Evolutionary conservation across 805 yeast species (phyloP).

Genomic region (Scheffersomyces coipomensis): DNA sequence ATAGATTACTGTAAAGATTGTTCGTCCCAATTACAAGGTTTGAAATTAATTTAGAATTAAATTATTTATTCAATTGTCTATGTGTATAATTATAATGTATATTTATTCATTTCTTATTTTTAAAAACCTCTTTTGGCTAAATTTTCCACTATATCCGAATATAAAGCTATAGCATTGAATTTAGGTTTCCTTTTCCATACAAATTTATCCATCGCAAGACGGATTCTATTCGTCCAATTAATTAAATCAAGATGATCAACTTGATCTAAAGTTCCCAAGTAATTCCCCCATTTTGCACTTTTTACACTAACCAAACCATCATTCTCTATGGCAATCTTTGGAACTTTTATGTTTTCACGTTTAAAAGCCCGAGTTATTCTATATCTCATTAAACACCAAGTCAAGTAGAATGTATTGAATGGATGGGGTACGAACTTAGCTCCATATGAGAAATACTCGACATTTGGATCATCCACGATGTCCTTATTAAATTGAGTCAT

Average conservation of each 20-base stretch:
- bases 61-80: neutral
- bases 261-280: conserved; percentile 71
- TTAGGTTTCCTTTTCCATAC: conserved; percentile 31
- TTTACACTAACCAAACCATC: conserved; percentile 84
- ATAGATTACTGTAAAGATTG: conserved; percentile 25
- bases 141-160: conserved; percentile 64
- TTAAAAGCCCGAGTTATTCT: conserved; percentile 6
- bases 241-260: conserved; percentile 87
- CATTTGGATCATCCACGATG: conserved; percentile 56
- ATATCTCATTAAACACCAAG: conserved; percentile 62
- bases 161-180: conserved; percentile 68
- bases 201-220: conserved; percentile 32
- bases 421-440: conserved; percentile 66
- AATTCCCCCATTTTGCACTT: conserved; percentile 82
- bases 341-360: conserved; percentile 3
- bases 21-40: conserved; percentile 11
- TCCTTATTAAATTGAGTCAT: conserved; percentile 53
- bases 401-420: conserved; percentile 56
- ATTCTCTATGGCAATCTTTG: conserved; percentile 47
- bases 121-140: conserved; percentile 59
- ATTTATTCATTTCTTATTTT: conserved; percentile 1
- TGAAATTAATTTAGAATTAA: conserved; percentile 2
- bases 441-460: conserved; percentile 80
- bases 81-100: neutral
- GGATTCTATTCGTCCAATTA: conserved; percentile 68